Evolutionary conservation across 176 grass and related monocot species (phyloP).

Genomic region (Eremochloa ophiuroides): DNA sequence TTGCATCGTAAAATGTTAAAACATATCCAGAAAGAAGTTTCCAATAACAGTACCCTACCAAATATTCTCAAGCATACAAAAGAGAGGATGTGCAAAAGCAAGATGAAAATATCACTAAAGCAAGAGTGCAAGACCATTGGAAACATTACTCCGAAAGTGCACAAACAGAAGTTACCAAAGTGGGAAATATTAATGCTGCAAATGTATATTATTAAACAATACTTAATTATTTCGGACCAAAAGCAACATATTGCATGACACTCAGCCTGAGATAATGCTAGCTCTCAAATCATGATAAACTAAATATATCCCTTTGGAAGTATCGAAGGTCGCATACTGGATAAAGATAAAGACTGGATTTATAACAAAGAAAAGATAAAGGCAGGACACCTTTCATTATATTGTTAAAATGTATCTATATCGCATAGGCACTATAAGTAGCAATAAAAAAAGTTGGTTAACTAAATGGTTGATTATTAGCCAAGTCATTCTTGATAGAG

Average conservation of each 20-base stretch:
- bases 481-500: constrained; percentile 13
- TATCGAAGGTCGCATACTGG: background rate
- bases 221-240: background rate
- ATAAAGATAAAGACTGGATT: background rate
- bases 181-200: too few species aligned
- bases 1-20: background rate
- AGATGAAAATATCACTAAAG: background rate
- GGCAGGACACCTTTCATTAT: background rate
- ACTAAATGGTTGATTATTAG: constrained; percentile 5
- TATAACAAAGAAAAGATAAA: background rate
- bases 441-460: background rate
- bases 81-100: background rate
- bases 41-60: background rate
- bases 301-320: background rate
- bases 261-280: background rate
- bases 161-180: background rate
- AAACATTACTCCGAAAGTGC: background rate
- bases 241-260: background rate
- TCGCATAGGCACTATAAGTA: background rate
- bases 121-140: background rate
- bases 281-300: too few species aligned
- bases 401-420: background rate
- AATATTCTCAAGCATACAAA: constrained; percentile 18
- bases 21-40: background rate
- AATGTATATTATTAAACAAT: background rate